phyloP scores from a whole-genome alignment of 495 filamentous ascomycete species.

The Mytilinidion resinicola region DNA sequence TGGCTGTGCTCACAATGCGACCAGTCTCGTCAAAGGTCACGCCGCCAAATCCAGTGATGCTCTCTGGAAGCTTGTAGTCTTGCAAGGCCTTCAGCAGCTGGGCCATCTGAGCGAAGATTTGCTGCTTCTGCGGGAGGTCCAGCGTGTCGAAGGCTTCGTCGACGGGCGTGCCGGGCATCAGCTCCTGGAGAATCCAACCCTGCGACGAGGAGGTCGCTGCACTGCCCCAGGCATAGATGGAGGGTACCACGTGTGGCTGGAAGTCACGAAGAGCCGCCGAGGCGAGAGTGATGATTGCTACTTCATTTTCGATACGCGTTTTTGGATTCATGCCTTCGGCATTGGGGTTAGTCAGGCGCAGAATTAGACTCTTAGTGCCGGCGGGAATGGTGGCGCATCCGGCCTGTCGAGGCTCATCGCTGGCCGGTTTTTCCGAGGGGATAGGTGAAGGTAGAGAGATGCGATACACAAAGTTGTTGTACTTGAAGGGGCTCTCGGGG shows the following conservation, averaged over 20 bases:
- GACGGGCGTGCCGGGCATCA: constrained; percentile 23
- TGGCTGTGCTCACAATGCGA: constrained; percentile 26
- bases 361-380: constrained; percentile 28
- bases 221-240: constrained; percentile 30
- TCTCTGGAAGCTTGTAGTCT: constrained; percentile 28
- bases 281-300: constrained; percentile 30
- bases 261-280: constrained; percentile 28
- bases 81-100: constrained; percentile 27
- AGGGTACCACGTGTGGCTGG: constrained; percentile 28
- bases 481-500: constrained; percentile 33
- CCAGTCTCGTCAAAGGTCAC: constrained; percentile 31
- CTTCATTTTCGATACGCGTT: constrained; percentile 33
- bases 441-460: constrained; percentile 20
- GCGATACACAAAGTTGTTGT: constrained; percentile 38
- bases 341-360: constrained; percentile 30
- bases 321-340: constrained; percentile 29
- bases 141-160: constrained; percentile 19
- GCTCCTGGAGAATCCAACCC: constrained; percentile 33
- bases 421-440: background rate
- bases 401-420: constrained; percentile 4
- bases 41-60: constrained; percentile 29
- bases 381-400: constrained; percentile 24
- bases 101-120: constrained; percentile 27
- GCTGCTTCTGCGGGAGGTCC: constrained; percentile 18
- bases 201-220: constrained; percentile 15